Conservation (phyloP, 306 rosid genomes). For the Cotoneaster glaucophyllus region DNA sequence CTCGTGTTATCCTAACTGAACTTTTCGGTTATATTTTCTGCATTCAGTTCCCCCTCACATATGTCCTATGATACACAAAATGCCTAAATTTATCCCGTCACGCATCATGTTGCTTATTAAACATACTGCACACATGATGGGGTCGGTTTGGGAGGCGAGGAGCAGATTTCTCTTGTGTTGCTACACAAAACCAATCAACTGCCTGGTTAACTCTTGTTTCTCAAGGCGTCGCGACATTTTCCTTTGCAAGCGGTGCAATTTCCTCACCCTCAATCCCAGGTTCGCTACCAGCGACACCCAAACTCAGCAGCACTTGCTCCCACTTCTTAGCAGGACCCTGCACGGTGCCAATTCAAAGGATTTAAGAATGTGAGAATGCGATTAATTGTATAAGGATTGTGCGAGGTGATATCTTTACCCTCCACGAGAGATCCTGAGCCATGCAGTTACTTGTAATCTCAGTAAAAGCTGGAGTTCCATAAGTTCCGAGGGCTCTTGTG, state of each 20-base stretch:
- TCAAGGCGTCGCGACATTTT: slow-evolving; percentile 64
- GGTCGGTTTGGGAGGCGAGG: neutral
- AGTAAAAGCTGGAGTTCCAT: slow-evolving; percentile 47
- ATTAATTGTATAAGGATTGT: neutral
- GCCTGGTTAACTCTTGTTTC: neutral
- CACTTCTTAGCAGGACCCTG: slow-evolving; percentile 78
- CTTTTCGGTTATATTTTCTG: neutral
- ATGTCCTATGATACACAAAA: neutral
- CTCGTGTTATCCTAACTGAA: neutral
- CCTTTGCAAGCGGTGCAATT: slow-evolving; percentile 71
- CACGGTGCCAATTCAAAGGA: neutral
- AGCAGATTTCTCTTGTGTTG: neutral
- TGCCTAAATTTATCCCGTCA: neutral
- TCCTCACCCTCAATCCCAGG: slow-evolving; percentile 69
- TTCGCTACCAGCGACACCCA: slow-evolving; percentile 55
- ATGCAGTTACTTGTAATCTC: slow-evolving; percentile 63
- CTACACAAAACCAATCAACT: neutral
- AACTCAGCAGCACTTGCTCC: slow-evolving; percentile 55
- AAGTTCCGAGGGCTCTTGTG: slow-evolving; percentile 38
- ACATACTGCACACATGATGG: neutral
- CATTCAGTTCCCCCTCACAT: neutral
- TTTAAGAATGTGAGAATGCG: neutral
- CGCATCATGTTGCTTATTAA: neutral
- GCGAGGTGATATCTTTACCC: slow-evolving; percentile 35
- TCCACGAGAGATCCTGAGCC: slow-evolving; percentile 87